Conservation (phyloP, 2,329 filamentous ascomycete genomes). For the Apiospora hydei region DNA sequence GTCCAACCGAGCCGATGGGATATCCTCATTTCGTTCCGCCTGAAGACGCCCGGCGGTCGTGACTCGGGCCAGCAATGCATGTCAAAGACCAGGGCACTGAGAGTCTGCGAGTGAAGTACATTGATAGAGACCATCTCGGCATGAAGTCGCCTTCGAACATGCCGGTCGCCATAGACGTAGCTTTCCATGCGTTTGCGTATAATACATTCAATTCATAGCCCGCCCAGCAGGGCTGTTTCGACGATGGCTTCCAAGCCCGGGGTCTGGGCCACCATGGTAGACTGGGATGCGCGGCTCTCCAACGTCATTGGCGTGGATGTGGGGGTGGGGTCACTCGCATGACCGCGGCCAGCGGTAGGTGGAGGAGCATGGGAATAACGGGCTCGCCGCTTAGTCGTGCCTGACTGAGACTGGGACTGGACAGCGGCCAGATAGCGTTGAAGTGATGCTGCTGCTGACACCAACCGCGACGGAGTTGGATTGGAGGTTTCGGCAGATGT, state of each 20-base stretch:
- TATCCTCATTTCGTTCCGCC: neutral
- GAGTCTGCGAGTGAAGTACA: neutral
- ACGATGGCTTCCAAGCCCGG: slow-evolving; percentile 2
- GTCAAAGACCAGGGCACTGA: neutral
- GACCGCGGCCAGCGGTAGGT: neutral
- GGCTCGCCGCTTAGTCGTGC: slow-evolving; percentile 7
- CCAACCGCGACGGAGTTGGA: neutral
- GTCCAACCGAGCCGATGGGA: slow-evolving; percentile 2
- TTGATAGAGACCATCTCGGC: neutral
- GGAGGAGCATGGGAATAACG: neutral
- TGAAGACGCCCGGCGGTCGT: neutral
- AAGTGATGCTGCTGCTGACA: slow-evolving; percentile 9
- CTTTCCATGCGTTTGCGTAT: neutral
- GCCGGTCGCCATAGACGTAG: neutral
- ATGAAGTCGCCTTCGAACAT: neutral
- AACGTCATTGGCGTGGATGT: slow-evolving; percentile 2
- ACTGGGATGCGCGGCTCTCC: neutral
- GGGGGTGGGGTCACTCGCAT: neutral
- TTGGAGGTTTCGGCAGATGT: slow-evolving; percentile 20
- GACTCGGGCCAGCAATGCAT: neutral
- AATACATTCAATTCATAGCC: neutral
- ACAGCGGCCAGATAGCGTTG: neutral
- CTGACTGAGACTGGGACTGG: neutral
- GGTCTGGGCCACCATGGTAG: neutral
- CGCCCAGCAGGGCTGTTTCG: neutral